Percentiles rank a stretch among this genome's conserved stretches.
phyloP scores from a whole-genome alignment of 352 stramenopile species.

The Aphanomyces astaci region DNA sequence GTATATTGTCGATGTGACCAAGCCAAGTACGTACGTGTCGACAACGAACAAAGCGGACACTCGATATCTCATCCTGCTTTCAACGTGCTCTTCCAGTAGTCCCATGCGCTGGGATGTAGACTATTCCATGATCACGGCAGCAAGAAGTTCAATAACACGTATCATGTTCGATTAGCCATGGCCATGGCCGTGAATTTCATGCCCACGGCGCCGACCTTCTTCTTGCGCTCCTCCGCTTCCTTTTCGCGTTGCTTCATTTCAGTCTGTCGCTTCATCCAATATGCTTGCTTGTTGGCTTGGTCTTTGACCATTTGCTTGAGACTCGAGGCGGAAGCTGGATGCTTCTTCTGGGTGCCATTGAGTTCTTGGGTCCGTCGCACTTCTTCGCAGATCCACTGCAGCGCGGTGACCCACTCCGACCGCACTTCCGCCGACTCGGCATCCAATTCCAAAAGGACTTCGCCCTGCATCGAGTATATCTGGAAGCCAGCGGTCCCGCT shows the following conservation, averaged over 20 bases:
- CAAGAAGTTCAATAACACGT: not conserved
- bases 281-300: conserved; percentile 63
- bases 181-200: conserved; percentile 81
- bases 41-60: no score
- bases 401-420: conserved; percentile 61
- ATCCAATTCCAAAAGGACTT: conserved; percentile 62
- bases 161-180: conserved; percentile 49
- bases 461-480: conserved; percentile 51
- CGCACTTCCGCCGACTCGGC: conserved; percentile 51
- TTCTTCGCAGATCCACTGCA: conserved; percentile 70
- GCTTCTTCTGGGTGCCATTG: conserved; percentile 27
- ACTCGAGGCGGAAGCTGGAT: conserved; percentile 31
- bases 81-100: no score
- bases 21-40: no score
- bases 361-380: conserved; percentile 30
- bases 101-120: no score
- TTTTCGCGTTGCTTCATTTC: conserved; percentile 66
- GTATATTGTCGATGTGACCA: no score
- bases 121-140: no score
- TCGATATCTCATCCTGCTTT: no score
- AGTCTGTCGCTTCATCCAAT: conserved; percentile 67
- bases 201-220: conserved; percentile 53
- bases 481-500: conserved; percentile 38
- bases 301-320: conserved; percentile 72
- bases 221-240: conserved; percentile 72